Conservation (phyloP, 1,139 yeast species). For the Candida buenavistaensis region DNA sequence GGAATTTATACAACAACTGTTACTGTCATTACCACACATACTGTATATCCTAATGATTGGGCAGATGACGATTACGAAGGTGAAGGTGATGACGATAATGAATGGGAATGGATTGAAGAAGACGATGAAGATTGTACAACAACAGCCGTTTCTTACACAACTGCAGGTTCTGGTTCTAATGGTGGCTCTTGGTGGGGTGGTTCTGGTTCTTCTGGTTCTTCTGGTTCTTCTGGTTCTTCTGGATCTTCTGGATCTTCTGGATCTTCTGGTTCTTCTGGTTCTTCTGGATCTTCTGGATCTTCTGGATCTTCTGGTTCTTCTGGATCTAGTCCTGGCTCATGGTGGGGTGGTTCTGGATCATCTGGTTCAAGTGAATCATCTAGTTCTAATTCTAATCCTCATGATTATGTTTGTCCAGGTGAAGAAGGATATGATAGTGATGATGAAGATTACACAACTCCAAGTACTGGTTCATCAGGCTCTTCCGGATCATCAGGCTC, state of each 20-base stretch:
- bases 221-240: conserved; percentile 1
- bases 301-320: conserved; percentile 9
- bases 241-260: conserved; percentile 8
- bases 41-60: conserved; percentile 13
- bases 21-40: conserved; percentile 13
- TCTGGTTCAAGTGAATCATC: conserved; percentile 3
- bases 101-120: conserved; percentile 16
- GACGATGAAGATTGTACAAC: conserved; percentile 13
- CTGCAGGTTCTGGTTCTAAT: conserved; percentile 8
- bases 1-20: conserved; percentile 14
- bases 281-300: conserved; percentile 6
- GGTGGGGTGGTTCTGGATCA: conserved; percentile 4
- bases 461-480: conserved; percentile 7
- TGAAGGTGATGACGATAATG: conserved; percentile 11
- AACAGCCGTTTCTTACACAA: conserved; percentile 4
- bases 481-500: conserved; percentile 9
- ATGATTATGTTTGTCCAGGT: conserved; percentile 15
- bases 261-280: conserved; percentile 8
- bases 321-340: conserved; percentile 7
- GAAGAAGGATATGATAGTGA: conserved; percentile 15
- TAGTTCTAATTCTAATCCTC: too few relatives aligned
- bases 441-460: conserved; percentile 6
- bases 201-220: conserved; percentile 12
- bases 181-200: conserved; percentile 8
- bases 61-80: conserved; percentile 11